These are phyloP conservation scores for Ceratocystis eucalypticola DNA, from an alignment of 2,329 filamentous ascomycete species.

Conservation along the genomic window DNA sequence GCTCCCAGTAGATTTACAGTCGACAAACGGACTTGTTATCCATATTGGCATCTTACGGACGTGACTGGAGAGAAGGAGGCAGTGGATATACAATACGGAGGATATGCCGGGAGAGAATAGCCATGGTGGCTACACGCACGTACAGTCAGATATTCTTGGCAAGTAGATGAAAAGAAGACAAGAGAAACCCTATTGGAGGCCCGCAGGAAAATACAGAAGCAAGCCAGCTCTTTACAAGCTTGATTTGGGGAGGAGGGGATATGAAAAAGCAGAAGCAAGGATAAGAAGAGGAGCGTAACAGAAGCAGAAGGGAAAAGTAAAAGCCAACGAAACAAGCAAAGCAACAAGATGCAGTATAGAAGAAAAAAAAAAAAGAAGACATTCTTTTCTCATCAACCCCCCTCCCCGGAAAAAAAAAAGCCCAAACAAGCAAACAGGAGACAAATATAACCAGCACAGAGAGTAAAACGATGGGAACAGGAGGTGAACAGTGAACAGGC, in stretches of 20 bases:
- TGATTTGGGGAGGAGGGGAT: no score
- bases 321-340: not conserved
- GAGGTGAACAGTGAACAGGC: not conserved
- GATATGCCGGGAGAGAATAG: not conserved
- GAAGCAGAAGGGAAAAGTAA: not conserved
- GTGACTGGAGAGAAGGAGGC: not conserved
- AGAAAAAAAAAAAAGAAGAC: not conserved
- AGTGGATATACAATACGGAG: not conserved
- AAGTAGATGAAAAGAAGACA: not conserved
- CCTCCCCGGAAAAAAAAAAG: no score
- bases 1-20: conserved; percentile 44
- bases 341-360: not conserved
- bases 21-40: conserved; percentile 63
- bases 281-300: not conserved
- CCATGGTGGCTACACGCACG: not conserved
- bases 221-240: not conserved
- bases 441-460: no score
- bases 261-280: no score
- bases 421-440: no score
- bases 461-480: not conserved
- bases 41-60: conserved; percentile 56
- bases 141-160: not conserved
- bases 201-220: not conserved
- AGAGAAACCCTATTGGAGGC: not conserved
- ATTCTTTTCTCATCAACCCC: no score